Base-by-base conservation (phyloP, 306 rosid species). In the Vachellia pachyceras region DNA sequence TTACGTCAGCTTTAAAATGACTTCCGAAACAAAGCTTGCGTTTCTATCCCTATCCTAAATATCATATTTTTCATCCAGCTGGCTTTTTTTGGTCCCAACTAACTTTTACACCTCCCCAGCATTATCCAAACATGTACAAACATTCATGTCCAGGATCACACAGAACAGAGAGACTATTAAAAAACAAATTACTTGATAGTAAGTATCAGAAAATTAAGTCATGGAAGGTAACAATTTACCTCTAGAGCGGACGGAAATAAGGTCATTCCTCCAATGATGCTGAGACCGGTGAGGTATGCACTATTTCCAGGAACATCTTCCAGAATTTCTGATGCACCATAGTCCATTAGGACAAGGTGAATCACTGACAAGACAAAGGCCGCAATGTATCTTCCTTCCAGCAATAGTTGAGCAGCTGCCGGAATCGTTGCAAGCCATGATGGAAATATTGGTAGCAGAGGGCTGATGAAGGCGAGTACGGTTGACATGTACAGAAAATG, bases 221-320 rank as follows among this genome's bases (percentile, higher is more conserved):
- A 75, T 60, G 69, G 63, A 67, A 63, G 69, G 23, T 70, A 69
- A 18, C 37, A 47, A 40, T 42, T 64, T 81, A 95, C 99, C 99
- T 95, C 99, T 3, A 95, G 63, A 20, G 98, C 97, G 9, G 98
- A 95, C 42, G 96, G 92, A 79, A 95, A 95, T 87, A 95, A 87
- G 45, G 99, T 90, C 96, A 95, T 86, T 84, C 99, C 99, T 72
- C 99, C 99, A 81, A 95, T 82, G 89, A 95, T 93, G 90, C 99
- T 95, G 11, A 95, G 92, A 7, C 98, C 99, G 17, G 94, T 88
- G 70, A 95, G 99, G 75, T 93, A 95, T 37, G 91, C 87, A 83
- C 99, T 95, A 63, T 91, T 88, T 36, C 98, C 99, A 1, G 99
- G 99, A 71, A 89, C 90, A 50, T 89, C 93, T 86, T 93, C 96